Evolutionary conservation across 2,329 filamentous ascomycete genomes (phyloP).

Genomic region (Cordyceps fumosorosea): DNA sequence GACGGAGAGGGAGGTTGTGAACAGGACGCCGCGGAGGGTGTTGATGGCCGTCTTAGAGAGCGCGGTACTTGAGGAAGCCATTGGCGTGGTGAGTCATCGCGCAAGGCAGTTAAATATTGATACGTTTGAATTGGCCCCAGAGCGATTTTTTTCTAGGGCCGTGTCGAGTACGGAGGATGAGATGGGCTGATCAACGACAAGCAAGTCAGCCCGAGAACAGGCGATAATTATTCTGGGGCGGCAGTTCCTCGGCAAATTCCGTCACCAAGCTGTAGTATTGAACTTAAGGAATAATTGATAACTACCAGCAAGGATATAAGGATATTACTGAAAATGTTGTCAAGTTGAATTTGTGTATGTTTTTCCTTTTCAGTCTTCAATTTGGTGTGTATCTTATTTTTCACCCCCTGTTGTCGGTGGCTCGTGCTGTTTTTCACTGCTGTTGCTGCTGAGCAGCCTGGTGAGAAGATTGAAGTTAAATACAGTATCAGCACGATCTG

Average conservation of each 20-base stretch:
- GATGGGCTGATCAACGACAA: slow-evolving; percentile 4
- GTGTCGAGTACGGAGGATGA: neutral
- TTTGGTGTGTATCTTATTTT: neutral
- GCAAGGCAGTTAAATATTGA: neutral
- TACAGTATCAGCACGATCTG: no score
- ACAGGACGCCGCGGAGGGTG: slow-evolving; percentile 47
- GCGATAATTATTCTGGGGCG: slow-evolving; percentile 9
- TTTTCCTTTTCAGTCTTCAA: neutral
- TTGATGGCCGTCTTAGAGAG: slow-evolving; percentile 50
- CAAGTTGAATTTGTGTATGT: no score
- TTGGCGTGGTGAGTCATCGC: slow-evolving; percentile 23
- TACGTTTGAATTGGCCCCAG: neutral
- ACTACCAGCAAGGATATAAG: neutral
- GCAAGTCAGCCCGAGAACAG: neutral
- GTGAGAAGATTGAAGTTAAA: no score
- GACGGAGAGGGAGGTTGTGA: slow-evolving; percentile 52
- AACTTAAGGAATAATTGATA: neutral
- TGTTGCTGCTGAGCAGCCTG: no score
- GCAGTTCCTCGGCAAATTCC: slow-evolving; percentile 8
- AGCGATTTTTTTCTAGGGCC: neutral
- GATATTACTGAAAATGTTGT: no score
- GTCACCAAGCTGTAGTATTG: neutral
- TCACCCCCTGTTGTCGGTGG: neutral
- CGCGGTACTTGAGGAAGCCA: slow-evolving; percentile 42
- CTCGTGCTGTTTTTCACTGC: neutral